Base-by-base conservation (phyloP, 1,284 basidiomycete genomes). In the Apiotrichum domesticum region DNA sequence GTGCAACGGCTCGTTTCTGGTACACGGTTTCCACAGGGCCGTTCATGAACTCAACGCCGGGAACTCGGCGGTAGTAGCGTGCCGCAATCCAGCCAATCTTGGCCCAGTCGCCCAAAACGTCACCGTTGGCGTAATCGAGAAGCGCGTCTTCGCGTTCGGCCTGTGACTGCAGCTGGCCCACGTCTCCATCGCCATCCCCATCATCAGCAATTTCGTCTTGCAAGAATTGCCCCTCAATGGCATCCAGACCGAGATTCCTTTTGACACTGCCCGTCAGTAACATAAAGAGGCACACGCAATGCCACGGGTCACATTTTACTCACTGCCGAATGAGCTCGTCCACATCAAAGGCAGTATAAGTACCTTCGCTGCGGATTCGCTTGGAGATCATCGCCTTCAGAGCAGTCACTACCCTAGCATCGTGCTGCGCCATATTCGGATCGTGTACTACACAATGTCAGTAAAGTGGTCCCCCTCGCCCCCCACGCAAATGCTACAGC, bases 21-120 rank as follows among this genome's bases (percentile, higher is more conserved):
- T 63, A 58, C 52, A 63, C 61, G 4, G 66, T 61, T 0, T 53
- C 54, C 14, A 75, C 56, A 0, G 73, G 73, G 1, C 73, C 73
- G 48, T 69, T 68, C 78, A 79, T 76, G 63, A 78, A 76, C 62
- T 80, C 78, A 5, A 77, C 64, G 3, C 75, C 72, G 0, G 73
- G 66, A 9, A 75, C 72, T 9, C 77, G 65, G 29, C 71, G 64
- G 39, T 57, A 68, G 47, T 73, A 63, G 46, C 63, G 64, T 1
- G 72, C 70, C 1, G 78, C 73, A 60, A 78, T 68, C 68, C 74
- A 74, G 1, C 78, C 78, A 11, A 79, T 66, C 54, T 64, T 68
- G 46, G 70, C 68, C 75, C 73, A 76, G 54, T 73, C 66, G 2
- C 75, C 74, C 32, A 46, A 35, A 14, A 41, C 64, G 62, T 21